These are phyloP conservation scores for Discostella stelligeroides DNA, from an alignment of 108 stramenopile genomes.

Conservation along the genomic window DNA sequence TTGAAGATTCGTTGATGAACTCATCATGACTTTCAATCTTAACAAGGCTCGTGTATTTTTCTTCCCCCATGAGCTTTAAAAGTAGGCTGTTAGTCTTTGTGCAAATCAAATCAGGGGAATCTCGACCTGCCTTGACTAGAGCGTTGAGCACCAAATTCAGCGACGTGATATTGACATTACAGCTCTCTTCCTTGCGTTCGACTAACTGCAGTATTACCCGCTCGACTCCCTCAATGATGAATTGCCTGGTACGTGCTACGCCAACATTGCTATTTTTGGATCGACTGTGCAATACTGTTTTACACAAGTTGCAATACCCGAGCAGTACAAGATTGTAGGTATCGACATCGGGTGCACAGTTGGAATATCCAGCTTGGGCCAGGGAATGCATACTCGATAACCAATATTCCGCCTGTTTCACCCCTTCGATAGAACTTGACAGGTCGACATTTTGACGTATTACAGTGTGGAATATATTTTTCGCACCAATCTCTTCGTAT, in stretches of 20 bases:
- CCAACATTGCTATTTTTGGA: neutral
- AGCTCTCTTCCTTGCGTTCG: neutral
- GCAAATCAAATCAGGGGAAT: constrained; percentile 12
- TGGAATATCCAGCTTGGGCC: constrained; percentile 4
- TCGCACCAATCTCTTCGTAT: constrained; percentile 13
- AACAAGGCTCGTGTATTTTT: constrained; percentile 20
- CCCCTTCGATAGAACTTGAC: constrained; percentile 11
- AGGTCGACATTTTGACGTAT: constrained; percentile 40
- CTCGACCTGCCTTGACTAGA: constrained; percentile 28
- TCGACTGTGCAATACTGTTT: neutral
- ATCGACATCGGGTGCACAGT: constrained; percentile 32
- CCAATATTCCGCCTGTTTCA: constrained; percentile 34
- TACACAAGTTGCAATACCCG: constrained; percentile 36
- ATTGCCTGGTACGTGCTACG: neutral
- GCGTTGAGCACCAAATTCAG: constrained; percentile 41
- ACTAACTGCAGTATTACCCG: constrained; percentile 24
- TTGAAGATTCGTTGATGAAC: neutral
- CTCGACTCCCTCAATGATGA: constrained; percentile 27
- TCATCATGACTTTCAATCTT: neutral
- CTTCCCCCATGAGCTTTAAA: constrained; percentile 33
- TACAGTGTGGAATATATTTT: constrained; percentile 41
- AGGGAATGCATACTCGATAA: constrained; percentile 32
- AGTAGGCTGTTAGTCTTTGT: constrained; percentile 22
- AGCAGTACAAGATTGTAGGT: constrained; percentile 44
- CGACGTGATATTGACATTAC: constrained; percentile 33